Evolutionary conservation across 768 basidiomycete genomes (phyloP).

Genomic region (Boletus insuetus): DNA sequence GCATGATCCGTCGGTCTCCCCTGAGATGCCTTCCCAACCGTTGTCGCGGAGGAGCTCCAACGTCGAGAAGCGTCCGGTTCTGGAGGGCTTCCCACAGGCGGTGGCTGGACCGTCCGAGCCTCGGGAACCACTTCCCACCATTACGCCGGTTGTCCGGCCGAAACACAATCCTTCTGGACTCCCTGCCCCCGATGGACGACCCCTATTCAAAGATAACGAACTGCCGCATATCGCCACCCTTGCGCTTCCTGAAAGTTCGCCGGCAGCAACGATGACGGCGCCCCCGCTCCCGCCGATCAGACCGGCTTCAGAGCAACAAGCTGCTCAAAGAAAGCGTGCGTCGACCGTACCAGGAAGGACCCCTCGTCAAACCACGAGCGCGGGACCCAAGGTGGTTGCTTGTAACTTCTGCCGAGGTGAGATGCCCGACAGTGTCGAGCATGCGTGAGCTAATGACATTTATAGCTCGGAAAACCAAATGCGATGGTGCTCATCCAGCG

Average conservation of each 20-base stretch:
- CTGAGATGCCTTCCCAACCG: conserved; percentile 36
- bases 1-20: conserved; percentile 57
- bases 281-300: conserved; percentile 62
- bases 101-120: conserved; percentile 40
- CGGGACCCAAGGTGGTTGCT: conserved; percentile 83
- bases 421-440: conserved; percentile 22
- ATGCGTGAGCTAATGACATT: conserved; percentile 3
- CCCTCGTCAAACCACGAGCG: conserved; percentile 55
- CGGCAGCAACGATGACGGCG: conserved; percentile 56
- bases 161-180: conserved; percentile 28
- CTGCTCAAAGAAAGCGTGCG: conserved; percentile 66
- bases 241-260: conserved; percentile 55
- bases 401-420: conserved; percentile 87
- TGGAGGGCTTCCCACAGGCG: conserved; percentile 30
- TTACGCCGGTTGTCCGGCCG: conserved; percentile 35
- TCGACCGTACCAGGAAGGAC: conserved; percentile 66
- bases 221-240: conserved; percentile 73
- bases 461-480: conserved; percentile 83
- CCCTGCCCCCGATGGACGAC: conserved; percentile 35
- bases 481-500: conserved; percentile 82
- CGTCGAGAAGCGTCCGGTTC: conserved; percentile 34
- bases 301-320: conserved; percentile 65
- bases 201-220: conserved; percentile 57
- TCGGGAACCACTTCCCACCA: conserved; percentile 41
- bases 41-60: conserved; percentile 37